These are phyloP conservation scores for Babesia gibsoni DNA, from an alignment of 169 alveolate genomes.

Conservation along the genomic window DNA sequence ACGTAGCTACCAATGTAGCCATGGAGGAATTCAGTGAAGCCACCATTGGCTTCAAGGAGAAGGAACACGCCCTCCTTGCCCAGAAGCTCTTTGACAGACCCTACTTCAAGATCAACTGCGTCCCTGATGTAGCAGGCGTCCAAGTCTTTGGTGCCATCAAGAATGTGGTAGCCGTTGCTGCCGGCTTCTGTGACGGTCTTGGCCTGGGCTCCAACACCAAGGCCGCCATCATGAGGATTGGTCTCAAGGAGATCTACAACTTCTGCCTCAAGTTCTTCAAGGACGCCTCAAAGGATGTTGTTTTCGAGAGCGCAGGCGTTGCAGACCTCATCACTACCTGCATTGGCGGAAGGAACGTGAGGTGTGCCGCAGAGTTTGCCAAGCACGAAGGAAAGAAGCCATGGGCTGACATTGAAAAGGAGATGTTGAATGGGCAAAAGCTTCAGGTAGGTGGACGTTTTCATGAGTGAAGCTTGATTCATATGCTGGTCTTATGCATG, in stretches of 20 bases:
- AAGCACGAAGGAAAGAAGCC: constrained; percentile 73
- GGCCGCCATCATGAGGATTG: constrained; percentile 91
- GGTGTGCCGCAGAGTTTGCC: constrained; percentile 89
- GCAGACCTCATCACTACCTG: constrained; percentile 91
- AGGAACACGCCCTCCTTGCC: constrained; percentile 76
- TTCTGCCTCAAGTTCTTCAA: constrained; percentile 76
- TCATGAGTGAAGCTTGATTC: not conserved
- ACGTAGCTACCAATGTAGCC: constrained; percentile 90
- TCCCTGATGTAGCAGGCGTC: constrained; percentile 86
- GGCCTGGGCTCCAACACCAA: constrained; percentile 89
- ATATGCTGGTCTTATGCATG: not conserved
- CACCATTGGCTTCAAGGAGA: constrained; percentile 85
- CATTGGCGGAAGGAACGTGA: constrained; percentile 88
- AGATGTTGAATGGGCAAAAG: constrained; percentile 87
- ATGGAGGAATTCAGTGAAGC: constrained; percentile 90
- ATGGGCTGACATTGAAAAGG: constrained; percentile 86
- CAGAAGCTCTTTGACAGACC: constrained; percentile 87
- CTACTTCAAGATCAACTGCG: constrained; percentile 84
- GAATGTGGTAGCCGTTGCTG: constrained; percentile 89
- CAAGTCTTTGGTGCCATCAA: constrained; percentile 93
- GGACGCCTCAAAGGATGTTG: constrained; percentile 74
- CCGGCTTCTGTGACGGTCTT: constrained; percentile 92
- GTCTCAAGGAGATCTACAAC: constrained; percentile 84
- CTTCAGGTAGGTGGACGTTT: constrained; percentile 69
- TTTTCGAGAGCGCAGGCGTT: constrained; percentile 89